Conservation (phyloP, 2,329 filamentous ascomycete species). For the Raffaelea deltoideospora region DNA sequence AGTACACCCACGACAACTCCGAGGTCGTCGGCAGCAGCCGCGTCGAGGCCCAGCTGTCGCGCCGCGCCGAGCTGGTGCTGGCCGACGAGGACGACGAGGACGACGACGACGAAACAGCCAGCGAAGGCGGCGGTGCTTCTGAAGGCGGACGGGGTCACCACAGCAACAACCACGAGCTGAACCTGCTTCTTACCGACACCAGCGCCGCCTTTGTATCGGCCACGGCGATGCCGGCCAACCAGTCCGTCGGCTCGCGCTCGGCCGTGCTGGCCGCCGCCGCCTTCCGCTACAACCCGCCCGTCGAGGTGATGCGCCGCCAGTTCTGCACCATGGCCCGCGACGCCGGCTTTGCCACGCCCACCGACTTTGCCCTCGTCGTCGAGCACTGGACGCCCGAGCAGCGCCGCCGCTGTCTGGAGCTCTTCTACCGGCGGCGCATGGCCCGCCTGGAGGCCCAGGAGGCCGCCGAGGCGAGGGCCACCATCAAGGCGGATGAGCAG, state of each 20-base stretch:
- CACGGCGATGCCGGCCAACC: slow-evolving; percentile 1
- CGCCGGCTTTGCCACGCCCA: slow-evolving; percentile 61
- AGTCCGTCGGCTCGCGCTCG: not conserved
- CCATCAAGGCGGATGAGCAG: no score
- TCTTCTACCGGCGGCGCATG: slow-evolving; percentile 60
- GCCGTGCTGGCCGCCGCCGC: slow-evolving; percentile 18
- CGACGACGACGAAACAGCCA: slow-evolving; percentile 22
- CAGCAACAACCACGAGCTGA: slow-evolving; percentile 9
- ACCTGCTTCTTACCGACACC: slow-evolving; percentile 42
- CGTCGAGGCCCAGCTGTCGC: slow-evolving; percentile 73
- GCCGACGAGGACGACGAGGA: slow-evolving; percentile 28
- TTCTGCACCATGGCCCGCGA: slow-evolving; percentile 81
- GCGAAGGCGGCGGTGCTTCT: not conserved
- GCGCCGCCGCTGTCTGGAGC: slow-evolving; percentile 60
- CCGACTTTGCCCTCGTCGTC: slow-evolving; percentile 78
- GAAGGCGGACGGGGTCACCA: no score
- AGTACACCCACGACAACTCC: slow-evolving; percentile 92
- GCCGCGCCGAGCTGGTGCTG: slow-evolving; percentile 48
- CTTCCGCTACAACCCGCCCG: slow-evolving; percentile 57
- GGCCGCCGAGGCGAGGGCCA: slow-evolving; percentile 3
- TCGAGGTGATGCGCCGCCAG: slow-evolving; percentile 60
- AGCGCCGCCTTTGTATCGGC: slow-evolving; percentile 12
- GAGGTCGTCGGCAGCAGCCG: slow-evolving; percentile 89
- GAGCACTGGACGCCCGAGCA: slow-evolving; percentile 82
- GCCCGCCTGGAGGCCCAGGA: slow-evolving; percentile 23